Percentiles rank a stretch among this genome's conserved stretches.
Evolutionary conservation across 2,329 filamentous ascomycete genomes (phyloP).

Genomic region (Nigrospora osmanthi): DNA sequence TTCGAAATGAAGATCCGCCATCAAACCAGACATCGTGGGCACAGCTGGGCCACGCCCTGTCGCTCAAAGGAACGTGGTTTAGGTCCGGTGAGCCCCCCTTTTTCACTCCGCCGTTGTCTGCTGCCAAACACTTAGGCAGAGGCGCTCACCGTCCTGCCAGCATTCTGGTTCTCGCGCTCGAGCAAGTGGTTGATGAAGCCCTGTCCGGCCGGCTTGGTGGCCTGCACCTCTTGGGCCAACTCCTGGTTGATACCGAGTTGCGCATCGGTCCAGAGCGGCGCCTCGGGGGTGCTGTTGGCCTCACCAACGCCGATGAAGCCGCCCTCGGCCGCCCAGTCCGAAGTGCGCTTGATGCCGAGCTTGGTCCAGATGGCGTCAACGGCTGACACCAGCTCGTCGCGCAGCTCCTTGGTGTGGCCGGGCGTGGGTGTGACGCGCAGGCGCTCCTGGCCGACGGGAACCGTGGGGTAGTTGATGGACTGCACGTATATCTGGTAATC

Average conservation of each 20-base stretch:
- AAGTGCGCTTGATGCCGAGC: conserved; percentile 85
- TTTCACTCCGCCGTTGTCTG: background rate
- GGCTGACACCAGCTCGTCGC: conserved; percentile 76
- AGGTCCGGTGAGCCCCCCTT: conserved; percentile 23
- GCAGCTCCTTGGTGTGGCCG: conserved; percentile 77
- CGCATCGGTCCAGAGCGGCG: conserved; percentile 84
- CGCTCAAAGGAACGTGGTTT: conserved; percentile 23
- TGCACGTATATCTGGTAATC: conserved; percentile 96
- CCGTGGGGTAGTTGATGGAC: conserved; percentile 13
- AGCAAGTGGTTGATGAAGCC: conserved; percentile 51
- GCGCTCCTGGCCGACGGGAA: conserved; percentile 70
- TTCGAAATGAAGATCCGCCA: conserved; percentile 13
- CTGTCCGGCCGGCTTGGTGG: conserved; percentile 27
- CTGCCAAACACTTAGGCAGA: conserved; percentile 17
- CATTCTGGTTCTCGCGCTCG: conserved; percentile 37
- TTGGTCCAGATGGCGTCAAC: conserved; percentile 84
- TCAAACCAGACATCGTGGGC: conserved; percentile 8
- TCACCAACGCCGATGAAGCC: conserved; percentile 94
- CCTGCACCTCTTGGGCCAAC: conserved; percentile 53
- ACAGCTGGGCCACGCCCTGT: conserved; percentile 10
- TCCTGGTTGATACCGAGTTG: conserved; percentile 71
- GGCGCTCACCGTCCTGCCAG: conserved; percentile 20
- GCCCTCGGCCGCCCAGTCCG: conserved; percentile 82
- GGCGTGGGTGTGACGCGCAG: conserved; percentile 94
- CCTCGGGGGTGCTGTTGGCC: conserved; percentile 47